Percentiles rank a stretch among this genome's conserved stretches.
phyloP scores from a whole-genome alignment of 2,329 filamentous ascomycete genomes.

The Daldinia eschscholtzii region DNA sequence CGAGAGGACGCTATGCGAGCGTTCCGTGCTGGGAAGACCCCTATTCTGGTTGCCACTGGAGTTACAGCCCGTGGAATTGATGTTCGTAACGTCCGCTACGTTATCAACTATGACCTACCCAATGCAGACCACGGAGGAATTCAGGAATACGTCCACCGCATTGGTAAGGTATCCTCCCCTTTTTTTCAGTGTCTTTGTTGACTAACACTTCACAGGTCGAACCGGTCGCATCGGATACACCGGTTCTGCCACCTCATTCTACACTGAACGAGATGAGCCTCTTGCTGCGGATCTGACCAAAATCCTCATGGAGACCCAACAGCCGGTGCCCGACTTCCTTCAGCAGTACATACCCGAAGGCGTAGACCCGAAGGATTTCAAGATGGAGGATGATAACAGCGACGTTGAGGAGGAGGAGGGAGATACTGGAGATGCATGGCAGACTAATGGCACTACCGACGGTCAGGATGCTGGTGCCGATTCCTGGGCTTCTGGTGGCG shows the following conservation, averaged over 20 bases:
- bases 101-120: constrained; percentile 94
- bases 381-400: constrained; percentile 66
- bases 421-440: constrained; percentile 37
- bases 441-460: constrained; percentile 16
- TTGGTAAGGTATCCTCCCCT: constrained; percentile 70
- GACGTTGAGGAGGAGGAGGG: constrained; percentile 59
- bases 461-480: neutral
- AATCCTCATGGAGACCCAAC: constrained; percentile 82
- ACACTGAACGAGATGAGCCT: constrained; percentile 78
- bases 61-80: constrained; percentile 91
- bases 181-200: constrained; percentile 13
- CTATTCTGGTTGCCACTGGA: constrained; percentile 88
- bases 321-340: constrained; percentile 86
- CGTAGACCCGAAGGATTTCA: constrained; percentile 59
- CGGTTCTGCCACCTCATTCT: constrained; percentile 91
- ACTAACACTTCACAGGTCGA: constrained; percentile 69
- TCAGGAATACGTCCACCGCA: constrained; percentile 92
- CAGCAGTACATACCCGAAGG: constrained; percentile 71
- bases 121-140: constrained; percentile 83
- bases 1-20: constrained; percentile 91
- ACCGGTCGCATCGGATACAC: constrained; percentile 93
- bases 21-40: constrained; percentile 80
- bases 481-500: constrained; percentile 7
- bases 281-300: constrained; percentile 82
- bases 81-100: constrained; percentile 85